Percentiles rank a stretch among this genome's conserved stretches.
Conservation (phyloP, 176 grass and related monocot genomes). For the Triticum turgidum region DNA sequence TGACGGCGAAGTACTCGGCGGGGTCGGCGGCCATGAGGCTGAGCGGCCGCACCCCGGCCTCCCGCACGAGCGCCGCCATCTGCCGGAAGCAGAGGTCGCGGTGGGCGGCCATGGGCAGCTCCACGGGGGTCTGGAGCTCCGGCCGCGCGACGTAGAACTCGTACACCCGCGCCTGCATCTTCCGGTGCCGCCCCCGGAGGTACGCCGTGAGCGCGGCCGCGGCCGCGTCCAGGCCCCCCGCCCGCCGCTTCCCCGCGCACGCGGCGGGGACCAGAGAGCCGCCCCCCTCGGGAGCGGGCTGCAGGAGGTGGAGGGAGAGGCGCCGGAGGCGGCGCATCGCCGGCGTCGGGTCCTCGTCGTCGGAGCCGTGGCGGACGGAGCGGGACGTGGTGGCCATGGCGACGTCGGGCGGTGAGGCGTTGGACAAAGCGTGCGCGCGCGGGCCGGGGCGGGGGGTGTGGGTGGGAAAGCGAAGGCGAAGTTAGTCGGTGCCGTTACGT, state of each 20-base stretch:
- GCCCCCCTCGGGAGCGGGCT: neutral
- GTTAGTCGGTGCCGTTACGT: constrained; percentile 25
- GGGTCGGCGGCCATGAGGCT: constrained; percentile 57
- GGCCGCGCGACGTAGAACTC: constrained; percentile 65
- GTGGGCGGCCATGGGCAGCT: constrained; percentile 63
- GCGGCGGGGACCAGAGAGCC: constrained; percentile 36
- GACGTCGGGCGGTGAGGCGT: neutral
- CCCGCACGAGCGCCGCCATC: constrained; percentile 72
- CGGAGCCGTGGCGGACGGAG: constrained; percentile 1
- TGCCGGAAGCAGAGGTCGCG: constrained; percentile 87
- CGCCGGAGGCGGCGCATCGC: constrained; percentile 52
- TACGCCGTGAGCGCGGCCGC: constrained; percentile 50
- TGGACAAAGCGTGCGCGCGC: constrained; percentile 41
- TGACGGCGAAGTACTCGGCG: constrained; percentile 69
- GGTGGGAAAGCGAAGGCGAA: neutral
- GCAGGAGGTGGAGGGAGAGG: constrained; percentile 62
- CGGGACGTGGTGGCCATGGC: constrained; percentile 2
- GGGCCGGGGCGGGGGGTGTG: neutral
- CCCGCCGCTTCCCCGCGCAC: constrained; percentile 44
- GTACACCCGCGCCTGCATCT: constrained; percentile 57
- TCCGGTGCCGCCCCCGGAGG: constrained; percentile 50
- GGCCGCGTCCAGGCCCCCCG: constrained; percentile 39
- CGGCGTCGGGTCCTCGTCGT: neutral
- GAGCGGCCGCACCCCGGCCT: constrained; percentile 81
- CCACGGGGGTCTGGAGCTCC: constrained; percentile 90